Percentiles rank a stretch among this genome's conserved stretches.
Conservation (phyloP, 495 filamentous ascomycete genomes). For the Chaetomium fimeti region DNA sequence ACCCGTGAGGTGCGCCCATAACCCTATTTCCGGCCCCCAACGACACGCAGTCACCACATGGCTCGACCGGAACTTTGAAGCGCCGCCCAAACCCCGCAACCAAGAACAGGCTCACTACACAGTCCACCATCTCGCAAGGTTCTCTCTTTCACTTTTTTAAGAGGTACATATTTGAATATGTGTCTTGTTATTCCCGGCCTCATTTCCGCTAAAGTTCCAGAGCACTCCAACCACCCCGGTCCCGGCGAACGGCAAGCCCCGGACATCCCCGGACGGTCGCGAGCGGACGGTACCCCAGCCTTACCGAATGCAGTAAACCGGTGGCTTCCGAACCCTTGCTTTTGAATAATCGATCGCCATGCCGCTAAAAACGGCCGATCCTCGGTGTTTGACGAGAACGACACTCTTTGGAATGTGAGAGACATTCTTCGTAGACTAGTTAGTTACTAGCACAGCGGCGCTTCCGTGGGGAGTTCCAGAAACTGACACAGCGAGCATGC, state of each 20-base stretch:
- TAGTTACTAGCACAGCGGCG: background rate
- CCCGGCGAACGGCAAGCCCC: background rate
- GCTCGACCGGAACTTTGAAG: too few species aligned
- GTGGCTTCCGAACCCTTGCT: background rate
- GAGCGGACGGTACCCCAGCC: background rate
- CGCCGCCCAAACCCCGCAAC: background rate
- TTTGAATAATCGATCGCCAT: background rate
- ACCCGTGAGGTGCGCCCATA: too few species aligned
- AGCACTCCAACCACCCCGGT: background rate
- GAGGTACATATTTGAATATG: too few species aligned
- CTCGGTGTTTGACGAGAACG: background rate
- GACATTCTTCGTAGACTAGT: too few species aligned
- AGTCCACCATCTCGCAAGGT: too few species aligned
- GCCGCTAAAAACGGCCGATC: conserved; percentile 4
- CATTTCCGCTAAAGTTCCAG: conserved; percentile 4
- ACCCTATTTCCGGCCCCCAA: too few species aligned
- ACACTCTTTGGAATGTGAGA: too few species aligned
- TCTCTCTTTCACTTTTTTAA: too few species aligned
- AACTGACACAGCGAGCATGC: too few species aligned
- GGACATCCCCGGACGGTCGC: background rate
- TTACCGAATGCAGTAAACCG: conserved; percentile 2
- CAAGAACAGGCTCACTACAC: too few species aligned
- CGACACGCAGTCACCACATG: too few species aligned
- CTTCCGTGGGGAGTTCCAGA: too few species aligned
- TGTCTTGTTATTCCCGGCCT: background rate